phyloP scores from a whole-genome alignment of 163 green algal species.

The Volvox carteri region DNA sequence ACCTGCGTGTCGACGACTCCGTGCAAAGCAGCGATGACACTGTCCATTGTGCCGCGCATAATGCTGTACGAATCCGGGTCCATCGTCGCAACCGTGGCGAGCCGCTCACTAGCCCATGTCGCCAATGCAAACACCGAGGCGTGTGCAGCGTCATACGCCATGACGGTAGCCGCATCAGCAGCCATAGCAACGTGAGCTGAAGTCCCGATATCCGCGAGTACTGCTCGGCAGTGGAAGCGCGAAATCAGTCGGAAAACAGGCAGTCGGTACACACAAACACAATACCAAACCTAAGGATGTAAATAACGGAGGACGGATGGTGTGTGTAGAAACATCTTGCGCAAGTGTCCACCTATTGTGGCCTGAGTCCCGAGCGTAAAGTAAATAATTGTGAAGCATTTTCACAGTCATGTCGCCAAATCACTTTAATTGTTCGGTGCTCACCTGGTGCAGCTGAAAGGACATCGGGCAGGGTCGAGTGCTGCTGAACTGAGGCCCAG shows the following conservation, averaged over 20 bases:
- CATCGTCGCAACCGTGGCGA: constrained; percentile 52
- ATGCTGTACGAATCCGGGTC: constrained; percentile 60
- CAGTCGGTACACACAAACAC: no score
- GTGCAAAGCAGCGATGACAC: constrained; percentile 5
- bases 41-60: constrained; percentile 44
- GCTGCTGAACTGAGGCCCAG: constrained; percentile 21
- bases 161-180: constrained; percentile 18
- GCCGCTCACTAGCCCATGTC: constrained; percentile 46
- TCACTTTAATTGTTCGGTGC: no score
- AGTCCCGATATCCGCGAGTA: constrained; percentile 38
- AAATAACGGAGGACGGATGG: not conserved
- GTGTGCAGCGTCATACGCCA: constrained; percentile 27
- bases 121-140: constrained; percentile 54
- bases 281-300: not conserved
- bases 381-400: no score
- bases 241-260: no score
- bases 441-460: constrained; percentile 19
- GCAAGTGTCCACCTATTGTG: no score
- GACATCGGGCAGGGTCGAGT: not conserved
- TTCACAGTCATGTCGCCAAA: no score
- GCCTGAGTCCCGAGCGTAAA: no score
- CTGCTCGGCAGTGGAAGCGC: not conserved
- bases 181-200: not conserved
- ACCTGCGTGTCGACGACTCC: constrained; percentile 39
- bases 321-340: not conserved